Evolutionary conservation across 495 filamentous ascomycete species (phyloP), one percentile per base, ranked within the genome.

Genomic region (Cetradonia linearis): DNA sequence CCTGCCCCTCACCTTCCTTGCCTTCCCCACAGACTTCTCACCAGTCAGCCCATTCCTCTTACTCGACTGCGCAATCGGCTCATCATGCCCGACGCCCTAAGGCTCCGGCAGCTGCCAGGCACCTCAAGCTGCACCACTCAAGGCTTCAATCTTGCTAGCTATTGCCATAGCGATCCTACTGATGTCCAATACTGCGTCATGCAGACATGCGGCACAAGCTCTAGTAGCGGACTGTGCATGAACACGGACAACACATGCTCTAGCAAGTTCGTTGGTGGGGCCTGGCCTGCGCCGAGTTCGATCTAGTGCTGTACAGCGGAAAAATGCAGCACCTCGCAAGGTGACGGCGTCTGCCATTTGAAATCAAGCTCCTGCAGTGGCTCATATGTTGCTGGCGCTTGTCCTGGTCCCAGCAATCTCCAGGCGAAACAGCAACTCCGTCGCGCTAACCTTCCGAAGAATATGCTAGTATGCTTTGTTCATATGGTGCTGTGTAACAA

Each of bases 151-250:
- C 31, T 59, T 3, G 31, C 44, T 2, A 27, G 44, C n/a, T 50
- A 59, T 16, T 59, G 56, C 33, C 56, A 16, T n/a, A 59, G 27
- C 18, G 56, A 59, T 28, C 56, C 44, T 18, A 27, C 25, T 31
- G 18, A 33, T 34, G 56, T 59, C 20, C 42, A 59, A 59, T 59
- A 42, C 46, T 59, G 56, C 23, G 56, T 59, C 5, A 59, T 30
- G 7, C 5, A 46, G 14, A 49, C 8, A 14, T 59, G 56, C 23
- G 49, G 31, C 44, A 50, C 56, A 2, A 59, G 56, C 23, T 49
- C 31, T 23, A 42, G 44, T 5, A 50, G 56, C 16, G 56, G 44
- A 1, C 18, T 27, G 25, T 59, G 56, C 14, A 48, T 59, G 20
- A 59, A 59, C 20, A 59, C 56, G 5, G 44, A 18, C n/a, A 10